Base-by-base conservation (phyloP, 2,329 filamentous ascomycete species). In the Cercospora beticola region DNA sequence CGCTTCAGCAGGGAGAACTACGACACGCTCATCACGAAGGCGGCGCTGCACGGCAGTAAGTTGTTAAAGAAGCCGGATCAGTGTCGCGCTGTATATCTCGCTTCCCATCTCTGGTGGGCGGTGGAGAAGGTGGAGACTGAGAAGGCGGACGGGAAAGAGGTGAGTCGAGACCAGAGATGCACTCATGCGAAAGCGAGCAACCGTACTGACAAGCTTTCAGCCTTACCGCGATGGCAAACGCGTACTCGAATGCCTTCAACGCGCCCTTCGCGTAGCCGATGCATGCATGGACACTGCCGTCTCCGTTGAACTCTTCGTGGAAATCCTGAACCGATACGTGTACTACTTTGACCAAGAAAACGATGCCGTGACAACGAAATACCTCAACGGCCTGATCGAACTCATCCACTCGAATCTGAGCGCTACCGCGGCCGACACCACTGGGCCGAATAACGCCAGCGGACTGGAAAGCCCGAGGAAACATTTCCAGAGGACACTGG, bases 261-360 rank as follows among this genome's bases (percentile, higher is more conserved):
- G 95, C 66, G 95, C 95, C 10, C 89, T 99, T 9, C 90, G 96
- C 40, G 96, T 99, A 30, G 96, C 95, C 2, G 95, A 99, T 81
- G 96, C 95, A 6, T 99, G 95, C 83, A 99, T 99, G 95, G 96
- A 99, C 81, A 95, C 94, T 7, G 93, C 93, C 6, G 93, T 97
- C 4, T 97, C 93, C 2, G 95, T 99, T 58, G 96, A 99, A 82
- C 86, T 99, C 60, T 99, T 99, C 81, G 94, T 99, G 67, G 95
- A 99, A 82, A 99, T 99, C 71, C 84, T 99, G 66, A 97, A 99
- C 80, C 89, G 95, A 80, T 99, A 99, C 79, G 94, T 98, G 64
- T 99, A 99, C 81, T 99, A 98, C 83, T 99, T 97, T 83, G 95
- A 99, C 81, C 94, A 99, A 80, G 93, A 97, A 79, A 99, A 99